phyloP scores from a whole-genome alignment of 768 basidiomycete species.

The Glaciozyma martinii region DNA sequence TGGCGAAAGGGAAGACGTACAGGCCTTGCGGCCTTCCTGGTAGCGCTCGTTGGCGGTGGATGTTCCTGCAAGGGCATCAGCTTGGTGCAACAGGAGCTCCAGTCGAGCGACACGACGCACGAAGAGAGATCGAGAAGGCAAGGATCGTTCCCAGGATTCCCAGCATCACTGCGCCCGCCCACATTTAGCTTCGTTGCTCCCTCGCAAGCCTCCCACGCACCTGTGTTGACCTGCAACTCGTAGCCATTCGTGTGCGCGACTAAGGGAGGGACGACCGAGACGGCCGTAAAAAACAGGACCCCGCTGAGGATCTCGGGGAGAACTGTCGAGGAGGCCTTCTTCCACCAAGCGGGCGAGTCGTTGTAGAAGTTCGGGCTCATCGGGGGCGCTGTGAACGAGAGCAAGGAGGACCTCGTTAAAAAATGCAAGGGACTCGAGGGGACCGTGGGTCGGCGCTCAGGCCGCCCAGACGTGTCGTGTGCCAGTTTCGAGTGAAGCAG shows the following conservation, averaged over 20 bases:
- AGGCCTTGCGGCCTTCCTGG: slow-evolving; percentile 53
- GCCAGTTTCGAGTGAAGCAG: too few species aligned
- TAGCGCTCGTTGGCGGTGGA: slow-evolving; percentile 23
- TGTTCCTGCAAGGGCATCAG: neutral
- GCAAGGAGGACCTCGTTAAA: too few species aligned
- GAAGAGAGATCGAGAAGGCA: slow-evolving; percentile 18
- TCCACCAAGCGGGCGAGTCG: too few species aligned
- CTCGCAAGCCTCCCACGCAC: neutral
- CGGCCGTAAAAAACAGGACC: slow-evolving; percentile 2
- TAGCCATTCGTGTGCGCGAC: slow-evolving; percentile 2
- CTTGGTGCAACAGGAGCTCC: too few species aligned
- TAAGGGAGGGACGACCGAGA: neutral
- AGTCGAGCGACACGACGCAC: slow-evolving; percentile 2
- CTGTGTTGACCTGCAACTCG: slow-evolving; percentile 13
- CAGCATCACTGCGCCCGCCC: slow-evolving; percentile 4
- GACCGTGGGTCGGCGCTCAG: too few species aligned
- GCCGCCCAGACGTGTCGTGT: too few species aligned
- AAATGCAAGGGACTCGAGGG: too few species aligned
- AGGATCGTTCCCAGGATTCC: slow-evolving; percentile 7
- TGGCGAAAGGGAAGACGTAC: too few species aligned
- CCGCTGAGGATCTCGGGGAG: slow-evolving; percentile 11
- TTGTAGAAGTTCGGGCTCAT: too few species aligned
- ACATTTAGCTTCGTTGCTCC: slow-evolving; percentile 1
- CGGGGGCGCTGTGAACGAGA: too few species aligned
- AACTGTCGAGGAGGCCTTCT: slow-evolving; percentile 7